These are phyloP conservation scores for Macroventuria anomochaeta DNA, from an alignment of 2,329 filamentous ascomycete species.

Conservation along the genomic window DNA sequence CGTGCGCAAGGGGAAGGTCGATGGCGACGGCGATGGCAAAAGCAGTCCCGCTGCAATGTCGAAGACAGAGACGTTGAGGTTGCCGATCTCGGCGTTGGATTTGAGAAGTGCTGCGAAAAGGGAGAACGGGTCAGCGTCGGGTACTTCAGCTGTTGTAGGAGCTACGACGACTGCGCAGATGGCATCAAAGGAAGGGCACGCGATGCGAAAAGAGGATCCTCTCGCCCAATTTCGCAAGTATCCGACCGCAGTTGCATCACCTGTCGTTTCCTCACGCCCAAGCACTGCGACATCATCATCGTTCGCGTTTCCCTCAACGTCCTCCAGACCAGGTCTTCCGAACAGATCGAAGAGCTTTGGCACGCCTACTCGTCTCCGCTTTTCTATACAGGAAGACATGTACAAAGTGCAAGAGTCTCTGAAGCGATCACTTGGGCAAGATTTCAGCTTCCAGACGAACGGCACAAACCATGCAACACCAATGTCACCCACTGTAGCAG, in stretches of 20 bases:
- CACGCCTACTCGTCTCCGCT: constrained; percentile 5
- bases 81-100: neutral
- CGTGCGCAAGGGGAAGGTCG: neutral
- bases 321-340: neutral
- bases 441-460: constrained; percentile 1
- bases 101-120: neutral
- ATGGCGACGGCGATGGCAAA: neutral
- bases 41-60: no score
- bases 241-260: neutral
- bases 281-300: neutral
- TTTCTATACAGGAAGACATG: constrained; percentile 22
- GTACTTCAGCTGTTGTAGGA: neutral
- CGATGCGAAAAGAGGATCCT: neutral
- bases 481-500: neutral
- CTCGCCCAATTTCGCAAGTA: neutral
- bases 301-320: neutral
- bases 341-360: constrained; percentile 7
- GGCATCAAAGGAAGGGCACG: no score
- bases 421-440: constrained; percentile 17
- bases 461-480: constrained; percentile 2
- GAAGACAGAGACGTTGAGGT: neutral
- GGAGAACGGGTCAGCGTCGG: neutral
- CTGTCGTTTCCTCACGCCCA: neutral
- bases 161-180: neutral
- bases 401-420: constrained; percentile 7